A percentile compares a stretch with the other conserved stretches of the same genome.
Evolutionary conservation across 352 stramenopile genomes (phyloP).

Genomic region (Globisporangium cylindrosporum): DNA sequence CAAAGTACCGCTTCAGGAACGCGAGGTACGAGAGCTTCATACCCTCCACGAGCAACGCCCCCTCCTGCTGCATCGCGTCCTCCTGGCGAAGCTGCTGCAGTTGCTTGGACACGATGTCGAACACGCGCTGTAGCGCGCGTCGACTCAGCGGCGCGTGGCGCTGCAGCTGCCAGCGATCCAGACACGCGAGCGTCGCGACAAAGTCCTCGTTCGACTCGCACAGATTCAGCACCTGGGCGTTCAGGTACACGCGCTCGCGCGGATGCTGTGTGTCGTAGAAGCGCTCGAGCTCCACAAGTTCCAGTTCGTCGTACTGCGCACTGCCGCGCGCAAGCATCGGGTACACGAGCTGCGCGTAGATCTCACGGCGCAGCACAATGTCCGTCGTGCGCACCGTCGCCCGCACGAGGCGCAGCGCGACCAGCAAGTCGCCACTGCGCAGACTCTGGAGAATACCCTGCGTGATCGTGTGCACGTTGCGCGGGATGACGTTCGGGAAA

Average conservation of each 20-base stretch:
- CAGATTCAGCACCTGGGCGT: slow-evolving; percentile 63
- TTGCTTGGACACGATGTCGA: slow-evolving; percentile 58
- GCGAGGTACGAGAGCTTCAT: slow-evolving; percentile 52
- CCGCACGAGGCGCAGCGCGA: slow-evolving; percentile 48
- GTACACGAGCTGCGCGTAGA: slow-evolving; percentile 68
- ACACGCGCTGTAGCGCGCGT: slow-evolving; percentile 44
- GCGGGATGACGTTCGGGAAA: slow-evolving; percentile 56
- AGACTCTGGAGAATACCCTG: slow-evolving; percentile 50
- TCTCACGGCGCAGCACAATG: slow-evolving; percentile 44
- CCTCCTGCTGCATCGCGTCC: not conserved
- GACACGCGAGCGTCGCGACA: slow-evolving; percentile 48
- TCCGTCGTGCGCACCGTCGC: slow-evolving; percentile 36
- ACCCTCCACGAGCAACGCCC: slow-evolving; percentile 37
- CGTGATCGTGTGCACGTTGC: slow-evolving; percentile 45
- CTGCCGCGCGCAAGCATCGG: slow-evolving; percentile 41
- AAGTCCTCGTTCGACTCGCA: slow-evolving; percentile 67
- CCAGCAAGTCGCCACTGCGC: slow-evolving; percentile 38
- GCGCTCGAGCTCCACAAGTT: slow-evolving; percentile 51
- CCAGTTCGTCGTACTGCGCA: slow-evolving; percentile 34
- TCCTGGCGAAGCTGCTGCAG: slow-evolving; percentile 33
- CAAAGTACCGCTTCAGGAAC: slow-evolving; percentile 50
- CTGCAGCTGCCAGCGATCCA: slow-evolving; percentile 62
- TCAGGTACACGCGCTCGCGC: slow-evolving; percentile 32
- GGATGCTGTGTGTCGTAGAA: slow-evolving; percentile 56
- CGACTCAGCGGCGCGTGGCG: slow-evolving; percentile 39